Base-by-base conservation (phyloP, 257 asterid genomes). In the Gentiana macrophylla region DNA sequence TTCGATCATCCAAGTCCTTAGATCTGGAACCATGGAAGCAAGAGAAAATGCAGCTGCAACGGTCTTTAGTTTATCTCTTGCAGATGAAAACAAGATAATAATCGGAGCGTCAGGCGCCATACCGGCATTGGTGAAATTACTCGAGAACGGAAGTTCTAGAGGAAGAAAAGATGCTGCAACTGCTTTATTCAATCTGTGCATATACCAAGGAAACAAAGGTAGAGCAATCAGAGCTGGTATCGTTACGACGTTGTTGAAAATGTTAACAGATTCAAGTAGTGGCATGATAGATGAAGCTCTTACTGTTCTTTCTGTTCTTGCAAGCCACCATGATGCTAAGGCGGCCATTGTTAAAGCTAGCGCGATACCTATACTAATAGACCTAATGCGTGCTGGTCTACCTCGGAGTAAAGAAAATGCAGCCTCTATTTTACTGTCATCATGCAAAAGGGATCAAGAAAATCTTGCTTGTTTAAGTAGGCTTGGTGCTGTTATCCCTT, bases 121-220 rank as follows among this genome's bases (percentile, higher is more conserved):
- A 50, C 80, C 86, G 0, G 98, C 94, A 10, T 79, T 91, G 55
- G 96, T 91, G 4, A 92, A 84, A 43, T 80, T 91, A 67, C 87
- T 91, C 32, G 69, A 76, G 47, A 72, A 66, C 3, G 98, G 98
- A 35, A 83, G 82, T 62, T 6, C 80, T 0, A 71, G 98, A 65
- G 98, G 98, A 58, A 91, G 83, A 67, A 91, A 91, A 69, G 98
- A 91, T 46, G 96, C 98, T 32, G 94, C 98, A 11, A 84, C 98
- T 0, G 95, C 98, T 0, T 73, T 91, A 60, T 91, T 86, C 72
- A 91, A 86, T 61, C 64, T 91, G 70, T 91, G 98, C 48, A 79
- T 86, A 50, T 87, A 91, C 72, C 94, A 79, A 8, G 95, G 95
- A 60, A 91, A 91, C 82, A 86, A 84, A 59, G 96, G 95, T 12